phyloP scores from a whole-genome alignment of 2,329 filamentous ascomycete genomes.

The Cladosporium sp. region DNA sequence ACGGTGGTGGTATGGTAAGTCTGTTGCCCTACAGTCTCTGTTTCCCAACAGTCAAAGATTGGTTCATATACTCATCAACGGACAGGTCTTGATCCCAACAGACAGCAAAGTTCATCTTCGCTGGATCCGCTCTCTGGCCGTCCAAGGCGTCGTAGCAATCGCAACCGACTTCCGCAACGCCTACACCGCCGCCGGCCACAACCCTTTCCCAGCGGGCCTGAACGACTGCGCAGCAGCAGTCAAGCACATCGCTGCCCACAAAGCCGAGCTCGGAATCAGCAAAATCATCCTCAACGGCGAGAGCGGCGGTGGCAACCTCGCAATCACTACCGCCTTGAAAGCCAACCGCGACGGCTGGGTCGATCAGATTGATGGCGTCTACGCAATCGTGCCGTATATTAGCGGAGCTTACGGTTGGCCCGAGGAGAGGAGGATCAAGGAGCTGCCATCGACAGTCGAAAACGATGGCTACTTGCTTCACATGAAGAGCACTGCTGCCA shows the following conservation, averaged over 20 bases:
- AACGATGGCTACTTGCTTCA: slow-evolving; percentile 26
- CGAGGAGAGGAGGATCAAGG: slow-evolving; percentile 19
- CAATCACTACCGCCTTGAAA: slow-evolving; percentile 26
- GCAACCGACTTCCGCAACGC: slow-evolving; percentile 32
- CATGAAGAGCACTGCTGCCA: slow-evolving; percentile 16
- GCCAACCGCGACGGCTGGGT: slow-evolving; percentile 28
- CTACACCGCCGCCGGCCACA: slow-evolving; percentile 20
- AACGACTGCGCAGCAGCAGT: slow-evolving; percentile 28
- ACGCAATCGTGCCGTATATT: slow-evolving; percentile 26
- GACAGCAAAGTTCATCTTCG: slow-evolving; percentile 22
- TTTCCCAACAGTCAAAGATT: not conserved
- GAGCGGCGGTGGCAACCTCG: slow-evolving; percentile 29
- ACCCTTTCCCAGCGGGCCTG: slow-evolving; percentile 27
- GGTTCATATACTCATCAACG: too few species aligned
- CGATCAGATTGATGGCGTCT: slow-evolving; percentile 24
- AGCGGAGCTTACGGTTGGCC: slow-evolving; percentile 19
- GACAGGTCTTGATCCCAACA: slow-evolving; percentile 16
- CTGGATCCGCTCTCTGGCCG: slow-evolving; percentile 26
- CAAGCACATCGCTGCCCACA: slow-evolving; percentile 22
- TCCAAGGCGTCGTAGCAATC: slow-evolving; percentile 23
- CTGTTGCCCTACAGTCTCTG: not conserved
- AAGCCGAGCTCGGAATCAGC: slow-evolving; percentile 21
- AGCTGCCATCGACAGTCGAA: slow-evolving; percentile 27
- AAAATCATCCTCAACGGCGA: slow-evolving; percentile 31
- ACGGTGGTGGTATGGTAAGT: slow-evolving; percentile 28